A percentile compares a stretch with the other conserved stretches of the same genome.
These are phyloP conservation scores for Ceratocystiopsis brevicomis DNA, from an alignment of 2,329 filamentous ascomycete genomes.

Conservation along the genomic window DNA sequence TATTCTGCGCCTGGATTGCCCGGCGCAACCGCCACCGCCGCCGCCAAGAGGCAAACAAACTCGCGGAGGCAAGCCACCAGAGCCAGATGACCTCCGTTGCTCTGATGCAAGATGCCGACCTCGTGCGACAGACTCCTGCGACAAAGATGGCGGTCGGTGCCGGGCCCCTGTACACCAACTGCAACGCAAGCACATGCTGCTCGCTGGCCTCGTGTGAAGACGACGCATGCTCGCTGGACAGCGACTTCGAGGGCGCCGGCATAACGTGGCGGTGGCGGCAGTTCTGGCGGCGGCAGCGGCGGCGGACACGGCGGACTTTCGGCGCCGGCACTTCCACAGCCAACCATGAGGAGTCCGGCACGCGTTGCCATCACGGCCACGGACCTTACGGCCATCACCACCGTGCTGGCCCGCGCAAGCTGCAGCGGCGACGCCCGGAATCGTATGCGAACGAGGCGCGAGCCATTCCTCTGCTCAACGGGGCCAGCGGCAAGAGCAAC, in stretches of 20 bases:
- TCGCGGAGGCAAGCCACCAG: constrained; percentile 1
- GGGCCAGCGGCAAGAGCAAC: background rate
- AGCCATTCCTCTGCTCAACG: too few relatives aligned
- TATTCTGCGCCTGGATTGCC: constrained; percentile 23
- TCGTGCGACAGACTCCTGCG: background rate
- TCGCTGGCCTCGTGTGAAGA: constrained; percentile 2
- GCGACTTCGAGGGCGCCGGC: constrained; percentile 5
- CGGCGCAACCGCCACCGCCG: constrained; percentile 5
- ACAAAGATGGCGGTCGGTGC: background rate
- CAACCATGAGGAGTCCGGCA: too few relatives aligned
- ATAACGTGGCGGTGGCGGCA: constrained; percentile 5
- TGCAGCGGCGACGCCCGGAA: constrained; percentile 3
- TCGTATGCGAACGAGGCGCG: background rate
- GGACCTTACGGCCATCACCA: constrained; percentile 4
- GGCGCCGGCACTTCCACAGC: too few relatives aligned
- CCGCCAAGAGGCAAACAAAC: background rate
- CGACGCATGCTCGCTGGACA: constrained; percentile 1
- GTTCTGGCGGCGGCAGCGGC: constrained; percentile 3
- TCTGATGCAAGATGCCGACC: background rate
- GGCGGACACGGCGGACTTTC: background rate
- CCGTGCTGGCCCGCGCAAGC: constrained; percentile 3
- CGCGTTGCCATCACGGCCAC: constrained; percentile 3
- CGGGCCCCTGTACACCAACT: constrained; percentile 1
- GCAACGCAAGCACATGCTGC: constrained; percentile 6
- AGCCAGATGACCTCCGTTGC: constrained; percentile 3